Base-by-base conservation (phyloP, 2,329 filamentous ascomycete species). In the Fusarium sarcochroum region DNA sequence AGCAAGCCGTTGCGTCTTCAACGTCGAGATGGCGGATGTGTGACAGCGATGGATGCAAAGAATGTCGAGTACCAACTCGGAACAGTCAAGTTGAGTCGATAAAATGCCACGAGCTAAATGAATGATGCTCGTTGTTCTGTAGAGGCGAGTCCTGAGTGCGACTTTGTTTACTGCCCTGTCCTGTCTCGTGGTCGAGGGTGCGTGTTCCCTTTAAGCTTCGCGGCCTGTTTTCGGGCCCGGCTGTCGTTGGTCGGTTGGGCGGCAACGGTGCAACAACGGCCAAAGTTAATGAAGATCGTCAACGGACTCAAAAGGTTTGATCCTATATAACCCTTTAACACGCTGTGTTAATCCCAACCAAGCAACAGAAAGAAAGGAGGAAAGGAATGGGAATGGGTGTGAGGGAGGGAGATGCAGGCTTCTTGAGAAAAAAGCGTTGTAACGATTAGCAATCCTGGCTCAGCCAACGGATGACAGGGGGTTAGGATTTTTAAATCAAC, bases 371-470 rank as follows among this genome's bases (percentile, higher is more conserved):
- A 40, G 44, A 53, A 40, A 51, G 40, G 40, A 20, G 37, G 25
- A 46, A 59, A 25, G 54, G 52, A 68, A 58, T 47, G 53, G n/a
- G 25, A 51, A n/a, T 42, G 20, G 44, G 59, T 53, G 46, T 53
- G 60, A 60, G 53, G 51, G 52, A 68, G 38, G 49, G 48, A 45
- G 45, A 51, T 30, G 32, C 27, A 50, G 32, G 30, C 42, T 52
- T 52, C 54, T 51, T 37, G 37, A 56, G 48, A 52, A 63, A 59
- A 56, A 66, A 48, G 44, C 52, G 50, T 66, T 50, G 56, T 35
- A 52, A 35, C 41, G 56, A 71, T 68, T 61, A 66, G 56, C 58
- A 73, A 74, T 68, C 63, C 71, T 47, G 60, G 70, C 48, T 57
- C 61, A 58, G 58, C 41, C 48, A 70, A 41, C 47, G 44, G 58